Conservation (phyloP, 2,329 filamentous ascomycete genomes). For the Aspergillus melleus region DNA sequence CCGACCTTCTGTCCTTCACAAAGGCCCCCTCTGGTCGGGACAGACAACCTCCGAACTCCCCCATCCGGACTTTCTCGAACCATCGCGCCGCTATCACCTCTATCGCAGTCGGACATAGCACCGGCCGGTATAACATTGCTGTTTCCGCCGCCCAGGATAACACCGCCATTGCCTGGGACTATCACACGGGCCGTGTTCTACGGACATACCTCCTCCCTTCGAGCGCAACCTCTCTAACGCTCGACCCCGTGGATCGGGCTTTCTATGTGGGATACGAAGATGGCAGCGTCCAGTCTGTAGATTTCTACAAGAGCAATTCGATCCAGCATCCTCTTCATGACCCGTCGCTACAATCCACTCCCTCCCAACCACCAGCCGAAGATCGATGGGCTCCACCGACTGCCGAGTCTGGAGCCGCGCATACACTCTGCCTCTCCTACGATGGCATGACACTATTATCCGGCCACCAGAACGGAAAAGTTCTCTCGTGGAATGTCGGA, state of each 20-base stretch:
- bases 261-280: conserved; percentile 80
- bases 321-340: conserved; percentile 39
- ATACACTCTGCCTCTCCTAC: conserved; percentile 73
- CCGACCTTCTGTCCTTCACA: conserved; percentile 67
- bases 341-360: conserved; percentile 39
- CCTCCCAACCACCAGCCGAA: conserved; percentile 41
- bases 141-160: conserved; percentile 83
- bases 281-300: conserved; percentile 75
- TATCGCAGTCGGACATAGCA: conserved; percentile 63
- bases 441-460: conserved; percentile 79
- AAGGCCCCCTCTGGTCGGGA: conserved; percentile 42
- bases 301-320: conserved; percentile 63
- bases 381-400: conserved; percentile 55
- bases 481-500: conserved; percentile 77
- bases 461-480: conserved; percentile 76
- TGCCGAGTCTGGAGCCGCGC: conserved; percentile 63
- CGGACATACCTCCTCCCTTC: conserved; percentile 78
- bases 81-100: conserved; percentile 56
- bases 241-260: conserved; percentile 82
- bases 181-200: conserved; percentile 72
- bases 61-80: conserved; percentile 73
- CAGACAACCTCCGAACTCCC: conserved; percentile 56
- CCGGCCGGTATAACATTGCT: conserved; percentile 74
- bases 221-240: conserved; percentile 67
- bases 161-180: conserved; percentile 92